A percentile compares a stretch with the other conserved stretches of the same genome.
phyloP scores from a whole-genome alignment of 495 filamentous ascomycete genomes.

The Pseudomonodictys pantanalensis region DNA sequence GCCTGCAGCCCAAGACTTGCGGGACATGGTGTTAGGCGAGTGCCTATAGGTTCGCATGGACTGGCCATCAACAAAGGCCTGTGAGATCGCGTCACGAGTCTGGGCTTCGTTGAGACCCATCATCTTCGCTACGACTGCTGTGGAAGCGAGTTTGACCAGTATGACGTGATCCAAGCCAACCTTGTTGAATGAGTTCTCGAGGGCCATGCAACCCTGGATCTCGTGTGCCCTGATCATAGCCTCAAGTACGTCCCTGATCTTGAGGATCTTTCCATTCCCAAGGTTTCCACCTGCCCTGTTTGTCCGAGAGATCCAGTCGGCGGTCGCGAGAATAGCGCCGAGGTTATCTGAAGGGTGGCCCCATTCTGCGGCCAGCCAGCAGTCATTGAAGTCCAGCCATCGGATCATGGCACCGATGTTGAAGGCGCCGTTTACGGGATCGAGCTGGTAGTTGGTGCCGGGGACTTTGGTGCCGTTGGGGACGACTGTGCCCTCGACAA shows the following conservation, averaged over 20 bases:
- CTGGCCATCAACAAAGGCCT: constrained; percentile 97
- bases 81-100: constrained; percentile 91
- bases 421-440: constrained; percentile 94
- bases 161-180: constrained; percentile 97
- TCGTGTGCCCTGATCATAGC: constrained; percentile 99
- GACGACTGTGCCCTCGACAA: constrained; percentile 86
- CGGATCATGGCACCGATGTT: constrained; percentile 98
- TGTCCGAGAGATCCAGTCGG: constrained; percentile 95
- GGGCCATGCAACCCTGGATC: constrained; percentile 93
- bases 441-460: constrained; percentile 89
- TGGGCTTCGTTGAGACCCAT: constrained; percentile 83
- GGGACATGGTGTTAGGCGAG: constrained; percentile 97
- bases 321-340: constrained; percentile 90
- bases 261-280: constrained; percentile 80
- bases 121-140: constrained; percentile 92
- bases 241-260: constrained; percentile 85
- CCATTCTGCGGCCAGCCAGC: constrained; percentile 99
- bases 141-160: constrained; percentile 93
- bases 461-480: constrained; percentile 91
- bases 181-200: constrained; percentile 98
- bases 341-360: constrained; percentile 97
- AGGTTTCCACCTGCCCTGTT: constrained; percentile 84
- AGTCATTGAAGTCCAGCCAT: constrained; percentile 99
- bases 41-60: constrained; percentile 94
- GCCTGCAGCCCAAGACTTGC: constrained; percentile 98